Base-by-base conservation (phyloP, 2,329 filamentous ascomycete species). In the Monilinia laxa region DNA sequence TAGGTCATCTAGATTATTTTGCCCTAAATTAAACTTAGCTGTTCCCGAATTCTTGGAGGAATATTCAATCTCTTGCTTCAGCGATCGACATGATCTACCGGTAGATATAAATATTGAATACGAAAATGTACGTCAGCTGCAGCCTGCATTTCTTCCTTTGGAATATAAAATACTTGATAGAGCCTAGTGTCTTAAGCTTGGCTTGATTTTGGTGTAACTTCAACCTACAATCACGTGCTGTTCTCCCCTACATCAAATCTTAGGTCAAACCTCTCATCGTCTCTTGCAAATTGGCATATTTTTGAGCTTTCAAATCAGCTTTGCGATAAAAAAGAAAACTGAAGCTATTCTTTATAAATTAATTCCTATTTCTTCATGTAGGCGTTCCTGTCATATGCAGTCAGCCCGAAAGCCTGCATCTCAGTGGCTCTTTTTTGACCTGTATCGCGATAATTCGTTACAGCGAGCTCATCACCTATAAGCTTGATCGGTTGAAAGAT, bases 81-180 rank as follows among this genome's bases (percentile, higher is more conserved):
- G 28, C 6, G 31, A 2, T 54, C 18, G 52, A 54, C 28, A 35
- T n/a, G 28, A 54, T 54, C 31, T 35, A 35, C 7, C 31, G 31
- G 5, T 49, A 28, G 10, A 35, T 49, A 1, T 10, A 6, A 49
- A n/a, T 10, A 5, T 35, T 16, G 3, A 35, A 58, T 11, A 59
- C 57, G 28, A 60, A 35, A 25, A 51, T 25, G 28, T 23, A 38
- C 9, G 45, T 62, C 45, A 62, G 58, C 31, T 16, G 45, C 58
- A 40, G n/a, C 4, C 9, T 38, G 20, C 9, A 20, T 51, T 28
- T 51, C 42, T 42, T 25, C 23, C 28, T 60, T 51, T 51, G 58
- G 45, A 51, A 60, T 51, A 62, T 45, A 51, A 38, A 62, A 14
- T 51, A 40, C 58, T 51, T 18, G 45, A 62, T 62, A n/a, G 9